Percentiles rank a stretch among this genome's conserved stretches.
These are phyloP conservation scores for Phytophthora pisi DNA, from an alignment of 352 stramenopile species.

Conservation along the genomic window DNA sequence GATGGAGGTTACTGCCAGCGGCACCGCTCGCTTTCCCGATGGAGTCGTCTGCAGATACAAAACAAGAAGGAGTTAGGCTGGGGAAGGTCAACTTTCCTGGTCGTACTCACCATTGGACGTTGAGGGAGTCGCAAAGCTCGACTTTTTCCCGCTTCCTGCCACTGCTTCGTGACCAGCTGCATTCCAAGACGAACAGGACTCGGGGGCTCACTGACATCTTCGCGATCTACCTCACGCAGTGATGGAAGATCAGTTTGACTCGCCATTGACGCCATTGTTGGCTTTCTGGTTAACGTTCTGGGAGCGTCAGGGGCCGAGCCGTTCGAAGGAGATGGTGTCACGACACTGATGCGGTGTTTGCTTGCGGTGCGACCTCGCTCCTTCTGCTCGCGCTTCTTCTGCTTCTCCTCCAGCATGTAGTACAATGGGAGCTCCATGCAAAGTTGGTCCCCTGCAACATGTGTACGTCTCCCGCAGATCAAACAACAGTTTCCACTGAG, in stretches of 20 bases:
- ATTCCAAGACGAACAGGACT: conserved; percentile 45
- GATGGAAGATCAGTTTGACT: conserved; percentile 32
- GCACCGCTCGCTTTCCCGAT: conserved; percentile 21
- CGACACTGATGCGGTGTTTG: conserved; percentile 59
- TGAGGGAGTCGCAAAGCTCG: conserved; percentile 38
- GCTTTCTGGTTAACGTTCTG: conserved; percentile 7
- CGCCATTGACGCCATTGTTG: conserved; percentile 8
- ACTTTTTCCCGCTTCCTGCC: conserved; percentile 53
- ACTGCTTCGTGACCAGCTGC: conserved; percentile 60
- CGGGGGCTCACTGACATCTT: conserved; percentile 10
- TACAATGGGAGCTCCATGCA: conserved; percentile 80
- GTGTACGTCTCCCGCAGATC: conserved; percentile 72
- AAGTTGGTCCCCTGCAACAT: conserved; percentile 77
- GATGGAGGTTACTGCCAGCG: conserved; percentile 43
- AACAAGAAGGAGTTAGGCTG: conserved; percentile 1
- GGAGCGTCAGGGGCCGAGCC: neutral
- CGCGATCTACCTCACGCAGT: conserved; percentile 28
- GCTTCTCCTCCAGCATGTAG: conserved; percentile 69
- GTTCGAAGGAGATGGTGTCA: conserved; percentile 12
- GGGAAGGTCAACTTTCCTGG: neutral
- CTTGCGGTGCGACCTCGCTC: conserved; percentile 47
- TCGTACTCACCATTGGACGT: conserved; percentile 34
- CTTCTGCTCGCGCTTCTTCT: conserved; percentile 52
- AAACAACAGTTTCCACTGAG: conserved; percentile 80
- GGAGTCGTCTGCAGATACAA: conserved; percentile 36